Evolutionary conservation across 352 stramenopile species (phyloP), one percentile per base, ranked within the genome.

Genomic region (Saprolegnia parasitica): DNA sequence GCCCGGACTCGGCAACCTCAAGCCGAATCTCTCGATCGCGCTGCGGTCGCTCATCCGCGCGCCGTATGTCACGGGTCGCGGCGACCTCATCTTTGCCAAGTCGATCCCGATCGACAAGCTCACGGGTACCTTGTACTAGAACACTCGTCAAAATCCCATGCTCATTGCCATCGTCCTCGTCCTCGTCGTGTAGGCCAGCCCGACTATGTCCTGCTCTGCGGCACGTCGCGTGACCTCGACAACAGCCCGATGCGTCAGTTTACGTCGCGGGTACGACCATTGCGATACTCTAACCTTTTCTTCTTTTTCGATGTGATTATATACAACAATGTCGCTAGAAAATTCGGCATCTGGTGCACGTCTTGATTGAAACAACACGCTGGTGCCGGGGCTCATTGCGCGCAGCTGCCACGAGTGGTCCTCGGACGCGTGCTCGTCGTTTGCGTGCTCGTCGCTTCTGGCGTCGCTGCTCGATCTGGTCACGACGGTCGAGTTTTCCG

Each of bases 181-280:
- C 39, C 8, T 46, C 39, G 39, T 8, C 37, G 9, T 45, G 26
- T 45, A 62, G 55, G 87, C 23, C 83, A 95, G 67, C 81, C 91
- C 65, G 86, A 95, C 73, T 95, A 95, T 75, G 83, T 95, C 46
- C 90, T 81, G 52, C 91, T 95, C 68, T 95, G 83, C 35, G 86
- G 86, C 29, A 84, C 86, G 16, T 93, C 84, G 15, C 84, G 86
- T 3, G 86, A 95, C 61, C 87, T 88, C 70, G 84, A 84, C 11
- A 92, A 93, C 73, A 92, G 84, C 49, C 78, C 83, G 18, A 72
- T 93, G 62, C 86, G 86, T 47, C 92, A 93, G 71, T 95, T 93
- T 74, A 95, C 86, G 29, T 91, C 82, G 26, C 79, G 86, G 24
- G 58, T 67, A 40, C 37, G 23, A n/a, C 54, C 29, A 35, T 5